Evolutionary conservation across 116 monocot species (phyloP).

Genomic region (Trichopus zeylanicus): DNA sequence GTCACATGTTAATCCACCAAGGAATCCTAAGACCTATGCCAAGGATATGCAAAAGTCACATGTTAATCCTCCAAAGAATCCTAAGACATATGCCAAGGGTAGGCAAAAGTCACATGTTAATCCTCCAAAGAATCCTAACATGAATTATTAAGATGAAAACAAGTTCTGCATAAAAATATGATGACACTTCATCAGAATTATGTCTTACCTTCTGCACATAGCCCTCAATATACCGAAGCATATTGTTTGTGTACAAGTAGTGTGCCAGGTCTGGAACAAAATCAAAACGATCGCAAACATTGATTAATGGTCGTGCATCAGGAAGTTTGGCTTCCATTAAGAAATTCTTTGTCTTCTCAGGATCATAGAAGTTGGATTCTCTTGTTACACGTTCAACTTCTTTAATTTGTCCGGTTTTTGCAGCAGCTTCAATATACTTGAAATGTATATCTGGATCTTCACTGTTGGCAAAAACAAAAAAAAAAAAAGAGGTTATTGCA

Average conservation of each 20-base stretch:
- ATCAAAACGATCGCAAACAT: conserved; percentile 99
- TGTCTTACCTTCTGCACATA: conserved; percentile 95
- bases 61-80: too few relatives aligned
- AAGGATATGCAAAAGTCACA: too few relatives aligned
- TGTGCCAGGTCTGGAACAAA: conserved; percentile 98
- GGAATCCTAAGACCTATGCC: too few relatives aligned
- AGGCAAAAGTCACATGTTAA: not conserved
- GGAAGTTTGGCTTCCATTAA: conserved; percentile 99
- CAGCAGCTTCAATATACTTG: conserved; percentile 98
- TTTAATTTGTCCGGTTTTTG: conserved; percentile 98
- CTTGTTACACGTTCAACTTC: conserved; percentile 99
- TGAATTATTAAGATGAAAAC: not conserved
- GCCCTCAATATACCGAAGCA: conserved; percentile 99
- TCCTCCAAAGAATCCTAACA: too few relatives aligned
- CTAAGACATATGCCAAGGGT: conserved; percentile 51
- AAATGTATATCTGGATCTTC: conserved; percentile 99
- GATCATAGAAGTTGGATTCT: conserved; percentile 98
- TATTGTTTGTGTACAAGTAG: conserved; percentile 91
- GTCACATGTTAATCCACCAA: too few relatives aligned
- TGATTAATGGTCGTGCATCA: conserved; percentile 97
- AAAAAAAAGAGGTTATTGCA: not conserved
- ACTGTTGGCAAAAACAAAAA: conserved; percentile 33
- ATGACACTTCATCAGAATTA: not conserved
- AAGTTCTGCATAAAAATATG: not conserved
- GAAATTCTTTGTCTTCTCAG: conserved; percentile 98